Evolutionary conservation across 2,329 filamentous ascomycete species (phyloP).

Genomic region (Pseudogymnoascus sp.): DNA sequence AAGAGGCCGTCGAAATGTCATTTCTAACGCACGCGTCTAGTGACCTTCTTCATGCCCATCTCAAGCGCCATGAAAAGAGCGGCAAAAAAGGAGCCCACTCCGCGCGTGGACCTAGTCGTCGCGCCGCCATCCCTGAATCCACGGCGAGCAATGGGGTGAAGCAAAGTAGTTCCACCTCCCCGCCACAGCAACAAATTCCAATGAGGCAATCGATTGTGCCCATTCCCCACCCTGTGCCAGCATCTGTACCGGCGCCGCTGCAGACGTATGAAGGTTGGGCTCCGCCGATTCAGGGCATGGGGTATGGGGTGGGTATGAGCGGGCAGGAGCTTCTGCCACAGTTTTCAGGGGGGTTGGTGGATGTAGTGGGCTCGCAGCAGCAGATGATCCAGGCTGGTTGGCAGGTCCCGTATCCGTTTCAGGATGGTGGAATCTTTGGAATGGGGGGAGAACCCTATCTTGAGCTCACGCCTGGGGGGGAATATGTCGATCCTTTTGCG

Average conservation of each 20-base stretch:
- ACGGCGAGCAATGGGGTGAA: background rate
- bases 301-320: background rate
- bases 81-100: background rate
- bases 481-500: conserved; percentile 6
- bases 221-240: background rate
- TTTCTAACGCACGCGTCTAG: conserved; percentile 9
- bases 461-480: background rate
- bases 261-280: background rate
- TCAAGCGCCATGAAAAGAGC: conserved; percentile 17
- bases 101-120: background rate
- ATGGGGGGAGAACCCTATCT: background rate
- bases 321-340: background rate
- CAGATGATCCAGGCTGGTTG: background rate
- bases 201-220: background rate
- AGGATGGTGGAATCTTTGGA: conserved; percentile 10
- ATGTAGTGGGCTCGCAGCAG: background rate
- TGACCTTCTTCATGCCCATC: conserved; percentile 21
- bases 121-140: background rate
- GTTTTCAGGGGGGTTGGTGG: background rate
- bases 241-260: background rate
- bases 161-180: background rate
- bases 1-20: background rate
- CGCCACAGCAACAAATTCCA: background rate
- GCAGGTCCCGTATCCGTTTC: conserved; percentile 8
- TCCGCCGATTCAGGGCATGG: background rate